phyloP scores from a whole-genome alignment of 2,329 filamentous ascomycete species.

The Fusarium nanum region DNA sequence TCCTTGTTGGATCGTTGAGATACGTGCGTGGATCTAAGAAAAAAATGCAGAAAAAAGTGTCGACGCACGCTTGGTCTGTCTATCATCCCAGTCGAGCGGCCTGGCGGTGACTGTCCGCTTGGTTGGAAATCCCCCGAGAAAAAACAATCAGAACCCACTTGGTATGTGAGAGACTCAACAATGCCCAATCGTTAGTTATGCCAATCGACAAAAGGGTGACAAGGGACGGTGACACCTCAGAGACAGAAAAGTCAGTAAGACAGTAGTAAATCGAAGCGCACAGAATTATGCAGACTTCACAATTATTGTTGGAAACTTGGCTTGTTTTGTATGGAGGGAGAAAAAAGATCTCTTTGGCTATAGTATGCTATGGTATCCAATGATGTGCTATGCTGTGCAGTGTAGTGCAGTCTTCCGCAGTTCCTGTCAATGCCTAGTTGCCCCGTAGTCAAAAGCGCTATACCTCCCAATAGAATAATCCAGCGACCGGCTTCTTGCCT shows the following conservation, averaged over 20 bases:
- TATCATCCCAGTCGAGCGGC: slow-evolving; percentile 26
- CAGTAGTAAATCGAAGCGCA: slow-evolving; percentile 6
- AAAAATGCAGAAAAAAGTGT: slow-evolving; percentile 14
- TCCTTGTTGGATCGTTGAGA: slow-evolving; percentile 1
- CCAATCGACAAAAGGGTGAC: slow-evolving; percentile 8
- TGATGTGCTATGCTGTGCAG: slow-evolving; percentile 45
- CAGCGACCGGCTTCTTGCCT: slow-evolving; percentile 43
- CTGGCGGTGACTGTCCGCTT: slow-evolving; percentile 25
- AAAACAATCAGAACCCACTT: slow-evolving; percentile 32
- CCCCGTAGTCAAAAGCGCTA: slow-evolving; percentile 37
- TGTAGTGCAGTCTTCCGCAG: slow-evolving; percentile 47
- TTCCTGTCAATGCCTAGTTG: slow-evolving; percentile 43
- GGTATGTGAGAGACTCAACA: slow-evolving; percentile 2
- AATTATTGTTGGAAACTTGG: slow-evolving; percentile 14
- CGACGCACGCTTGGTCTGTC: slow-evolving; percentile 11
- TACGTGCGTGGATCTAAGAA: slow-evolving; percentile 9
- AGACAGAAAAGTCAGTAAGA: not conserved
- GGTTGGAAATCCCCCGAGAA: slow-evolving; percentile 34
- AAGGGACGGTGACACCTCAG: slow-evolving; percentile 7
- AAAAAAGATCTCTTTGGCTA: slow-evolving; percentile 43
- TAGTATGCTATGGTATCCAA: slow-evolving; percentile 47
- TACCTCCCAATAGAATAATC: slow-evolving; percentile 40
- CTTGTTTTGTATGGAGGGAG: slow-evolving; percentile 41
- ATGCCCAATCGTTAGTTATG: slow-evolving; percentile 9
- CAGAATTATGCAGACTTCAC: slow-evolving; percentile 20